These are phyloP conservation scores for Fusarium sp. DNA, from an alignment of 2,329 filamentous ascomycete genomes.

Conservation along the genomic window DNA sequence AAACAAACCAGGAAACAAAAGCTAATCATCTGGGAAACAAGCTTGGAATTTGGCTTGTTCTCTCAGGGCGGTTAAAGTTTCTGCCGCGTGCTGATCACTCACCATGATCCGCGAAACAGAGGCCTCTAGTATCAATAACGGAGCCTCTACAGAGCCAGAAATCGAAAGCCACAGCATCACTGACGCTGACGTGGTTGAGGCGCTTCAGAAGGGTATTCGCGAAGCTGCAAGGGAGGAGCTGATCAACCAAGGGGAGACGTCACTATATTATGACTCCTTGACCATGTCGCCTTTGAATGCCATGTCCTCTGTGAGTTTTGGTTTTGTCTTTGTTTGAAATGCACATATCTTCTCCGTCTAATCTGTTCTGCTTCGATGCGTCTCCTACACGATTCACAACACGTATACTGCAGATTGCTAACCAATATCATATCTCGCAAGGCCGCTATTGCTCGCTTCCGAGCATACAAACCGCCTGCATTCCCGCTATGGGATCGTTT, in stretches of 20 bases:
- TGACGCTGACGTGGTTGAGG: conserved; percentile 48
- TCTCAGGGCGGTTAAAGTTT: conserved; percentile 21
- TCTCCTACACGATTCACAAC: conserved; percentile 21
- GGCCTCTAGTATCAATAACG: conserved; percentile 16
- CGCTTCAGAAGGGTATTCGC: conserved; percentile 40
- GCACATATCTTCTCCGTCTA: not conserved
- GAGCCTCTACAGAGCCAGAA: conserved; percentile 21
- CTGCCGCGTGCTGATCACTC: conserved; percentile 18
- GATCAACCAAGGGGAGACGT: conserved; percentile 53
- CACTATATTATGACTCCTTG: conserved; percentile 68
- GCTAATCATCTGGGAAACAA: conserved; percentile 11
- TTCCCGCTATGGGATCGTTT: conserved; percentile 73
- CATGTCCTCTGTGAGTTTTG: conserved; percentile 64
- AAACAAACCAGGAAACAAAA: not conserved
- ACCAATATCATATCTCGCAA: conserved; percentile 48
- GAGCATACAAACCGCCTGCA: conserved; percentile 70
- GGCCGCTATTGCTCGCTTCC: conserved; percentile 71
- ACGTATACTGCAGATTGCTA: conserved; percentile 22
- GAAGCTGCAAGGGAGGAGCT: conserved; percentile 36
- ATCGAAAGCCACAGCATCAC: conserved; percentile 40
- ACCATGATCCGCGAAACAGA: conserved; percentile 38
- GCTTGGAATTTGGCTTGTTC: conserved; percentile 20
- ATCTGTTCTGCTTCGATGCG: conserved; percentile 21
- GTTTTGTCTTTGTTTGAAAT: not conserved
- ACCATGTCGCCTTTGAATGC: conserved; percentile 69